Base-by-base conservation (phyloP, 176 grass and related monocot species). In the Carex littledalei region DNA sequence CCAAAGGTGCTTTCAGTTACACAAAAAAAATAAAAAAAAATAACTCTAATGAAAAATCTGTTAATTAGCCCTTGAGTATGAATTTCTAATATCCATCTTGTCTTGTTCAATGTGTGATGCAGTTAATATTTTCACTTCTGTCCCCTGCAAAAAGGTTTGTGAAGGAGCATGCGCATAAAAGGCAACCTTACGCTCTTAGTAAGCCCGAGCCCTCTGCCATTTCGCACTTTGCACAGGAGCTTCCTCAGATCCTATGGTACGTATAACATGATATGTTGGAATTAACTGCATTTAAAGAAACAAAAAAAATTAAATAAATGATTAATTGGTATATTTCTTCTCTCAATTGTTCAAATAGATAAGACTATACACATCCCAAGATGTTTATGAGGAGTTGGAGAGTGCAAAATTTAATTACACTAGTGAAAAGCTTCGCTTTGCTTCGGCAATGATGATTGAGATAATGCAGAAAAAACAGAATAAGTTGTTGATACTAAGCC, bases 211-310 rank as follows among this genome's bases (percentile, higher is more conserved):
- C 92, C 91, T 91, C 87, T 89, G 88, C 63, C 89, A 97, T 85
- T 94, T 97, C 65, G 93, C 91, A 75, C 92, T 97, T 87, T 94
- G 89, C 31, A 93, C 91, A 0, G 95, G 95, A 87, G 89, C 92
- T 82, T 91, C 85, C 56, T 97, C 95, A 68, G 95, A 97, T 63
- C 95, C 95, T 87, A 87, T 89, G 79, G 95, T 94, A 89, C 82
- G 89, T 47, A 37, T 22, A 52, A 58, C 24, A 63, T 35, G 6
- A 34, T 50, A 10, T 50, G 47, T 50, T 50, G 47, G 47, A 50
- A 50, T 50, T 50, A 49, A 31, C 52, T 22, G n/a, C 41, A 79
- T 31, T 18, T 79, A 34, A 18, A 45, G 10, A 63, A 9, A 7
- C 47, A 50, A 8, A 32, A 17, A 32, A 35, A 39, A 8, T 1